These are phyloP conservation scores for Fusarium mangiferae DNA, from an alignment of 2,329 filamentous ascomycete species.

Conservation along the genomic window DNA sequence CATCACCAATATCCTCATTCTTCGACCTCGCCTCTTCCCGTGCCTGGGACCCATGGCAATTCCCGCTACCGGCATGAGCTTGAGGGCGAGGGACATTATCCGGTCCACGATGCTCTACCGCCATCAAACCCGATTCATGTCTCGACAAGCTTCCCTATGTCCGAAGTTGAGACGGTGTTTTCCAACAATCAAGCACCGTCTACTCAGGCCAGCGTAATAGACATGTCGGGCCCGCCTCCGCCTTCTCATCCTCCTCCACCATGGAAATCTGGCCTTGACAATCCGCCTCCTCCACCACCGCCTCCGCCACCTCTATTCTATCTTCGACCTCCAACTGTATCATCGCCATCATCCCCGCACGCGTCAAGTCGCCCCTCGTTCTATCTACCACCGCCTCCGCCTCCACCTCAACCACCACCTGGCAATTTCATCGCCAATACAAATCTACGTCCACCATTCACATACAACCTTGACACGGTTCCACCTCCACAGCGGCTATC, in stretches of 20 bases:
- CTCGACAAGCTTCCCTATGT: conserved; percentile 40
- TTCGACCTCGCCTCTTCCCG: conserved; percentile 22
- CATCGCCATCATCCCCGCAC: conserved; percentile 4
- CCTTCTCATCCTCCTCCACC: conserved; percentile 26
- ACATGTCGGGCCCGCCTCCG: conserved; percentile 34
- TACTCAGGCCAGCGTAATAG: conserved; percentile 42
- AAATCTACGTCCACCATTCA: conserved; percentile 22
- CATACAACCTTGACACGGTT: conserved; percentile 9
- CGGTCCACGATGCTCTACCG: conserved; percentile 26
- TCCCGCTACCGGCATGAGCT: not conserved
- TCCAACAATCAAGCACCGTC: conserved; percentile 44
- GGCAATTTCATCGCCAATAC: conserved; percentile 2
- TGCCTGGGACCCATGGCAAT: conserved; percentile 29
- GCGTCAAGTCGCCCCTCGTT: conserved; percentile 2
- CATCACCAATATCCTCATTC: conserved; percentile 12
- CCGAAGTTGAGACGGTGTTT: conserved; percentile 43
- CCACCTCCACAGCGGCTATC: conserved; percentile 3
- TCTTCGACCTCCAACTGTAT: conserved; percentile 16
- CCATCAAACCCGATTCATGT: conserved; percentile 9
- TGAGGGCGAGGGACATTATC: conserved; percentile 21
- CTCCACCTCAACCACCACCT: conserved; percentile 25
- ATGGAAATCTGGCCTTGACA: conserved; percentile 7
- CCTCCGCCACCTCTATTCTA: not conserved
- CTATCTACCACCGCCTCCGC: conserved; percentile 14
- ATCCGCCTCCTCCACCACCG: not conserved